Evolutionary conservation across 352 stramenopile genomes (phyloP).

Genomic region (Phytophthora pistaciae): DNA sequence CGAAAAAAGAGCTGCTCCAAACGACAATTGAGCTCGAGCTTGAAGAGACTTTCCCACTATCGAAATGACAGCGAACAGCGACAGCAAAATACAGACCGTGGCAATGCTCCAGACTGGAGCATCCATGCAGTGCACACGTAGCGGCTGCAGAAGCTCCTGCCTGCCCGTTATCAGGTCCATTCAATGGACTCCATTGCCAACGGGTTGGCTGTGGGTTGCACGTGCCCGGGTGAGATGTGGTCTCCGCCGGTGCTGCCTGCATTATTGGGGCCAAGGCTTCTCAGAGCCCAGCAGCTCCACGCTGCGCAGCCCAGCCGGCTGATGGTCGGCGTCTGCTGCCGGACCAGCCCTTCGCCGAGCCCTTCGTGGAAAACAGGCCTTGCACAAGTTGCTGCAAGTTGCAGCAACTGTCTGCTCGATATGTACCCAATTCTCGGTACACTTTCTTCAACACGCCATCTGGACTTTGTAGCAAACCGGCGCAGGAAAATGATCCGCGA

Average conservation of each 20-base stretch:
- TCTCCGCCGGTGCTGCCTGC: not conserved
- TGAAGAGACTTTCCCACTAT: not conserved
- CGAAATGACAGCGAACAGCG: not conserved
- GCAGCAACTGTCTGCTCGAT: not conserved
- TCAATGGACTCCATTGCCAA: too few species aligned
- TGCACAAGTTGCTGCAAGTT: not conserved
- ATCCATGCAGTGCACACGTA: too few species aligned
- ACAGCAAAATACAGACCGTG: not conserved
- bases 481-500: slow-evolving; percentile 63
- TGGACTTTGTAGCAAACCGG: too few species aligned
- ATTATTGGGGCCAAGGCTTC: not conserved
- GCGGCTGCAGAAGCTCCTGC: not conserved
- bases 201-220: not conserved
- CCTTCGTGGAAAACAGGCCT: not conserved
- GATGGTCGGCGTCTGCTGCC: not conserved
- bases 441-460: slow-evolving; percentile 17
- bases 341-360: not conserved
- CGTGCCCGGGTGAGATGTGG: not conserved
- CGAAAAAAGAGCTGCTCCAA: not conserved
- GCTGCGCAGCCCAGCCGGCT: not conserved
- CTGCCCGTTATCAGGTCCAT: not conserved
- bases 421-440: slow-evolving; percentile 18
- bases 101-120: not conserved
- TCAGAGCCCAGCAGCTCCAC: not conserved
- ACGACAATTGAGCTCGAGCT: not conserved